phyloP scores from a whole-genome alignment of 2,329 filamentous ascomycete genomes.

The Daldinia sp. region DNA sequence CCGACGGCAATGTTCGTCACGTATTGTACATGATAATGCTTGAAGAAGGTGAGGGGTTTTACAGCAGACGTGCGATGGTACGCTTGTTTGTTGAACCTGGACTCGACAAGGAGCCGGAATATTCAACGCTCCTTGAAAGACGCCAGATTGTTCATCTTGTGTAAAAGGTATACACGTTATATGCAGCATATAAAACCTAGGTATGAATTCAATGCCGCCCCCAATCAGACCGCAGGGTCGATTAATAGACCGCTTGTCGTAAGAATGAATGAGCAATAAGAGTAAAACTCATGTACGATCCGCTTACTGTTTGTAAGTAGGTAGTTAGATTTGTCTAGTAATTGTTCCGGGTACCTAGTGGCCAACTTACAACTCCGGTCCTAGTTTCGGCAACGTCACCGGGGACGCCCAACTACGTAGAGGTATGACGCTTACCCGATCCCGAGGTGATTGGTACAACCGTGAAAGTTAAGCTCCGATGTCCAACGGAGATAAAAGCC shows the following conservation, averaged over 20 bases:
- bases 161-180: background rate
- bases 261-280: background rate
- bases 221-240: background rate
- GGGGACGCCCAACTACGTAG: background rate
- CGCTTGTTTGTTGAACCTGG: conserved; percentile 1
- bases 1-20: background rate
- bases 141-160: background rate
- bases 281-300: background rate
- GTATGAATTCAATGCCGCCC: background rate
- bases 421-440: background rate
- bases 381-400: background rate
- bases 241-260: background rate
- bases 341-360: background rate
- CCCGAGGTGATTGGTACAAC: background rate
- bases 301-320: background rate
- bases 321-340: background rate
- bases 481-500: background rate
- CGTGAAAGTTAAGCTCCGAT: background rate
- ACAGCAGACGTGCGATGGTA: background rate
- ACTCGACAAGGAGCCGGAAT: background rate
- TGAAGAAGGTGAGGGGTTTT: background rate
- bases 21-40: conserved; percentile 1
- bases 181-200: background rate
- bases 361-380: background rate
- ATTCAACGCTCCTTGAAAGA: background rate